Conservation (phyloP, 1,284 basidiomycete genomes). For the Erythrobasidium hasegawianum region DNA sequence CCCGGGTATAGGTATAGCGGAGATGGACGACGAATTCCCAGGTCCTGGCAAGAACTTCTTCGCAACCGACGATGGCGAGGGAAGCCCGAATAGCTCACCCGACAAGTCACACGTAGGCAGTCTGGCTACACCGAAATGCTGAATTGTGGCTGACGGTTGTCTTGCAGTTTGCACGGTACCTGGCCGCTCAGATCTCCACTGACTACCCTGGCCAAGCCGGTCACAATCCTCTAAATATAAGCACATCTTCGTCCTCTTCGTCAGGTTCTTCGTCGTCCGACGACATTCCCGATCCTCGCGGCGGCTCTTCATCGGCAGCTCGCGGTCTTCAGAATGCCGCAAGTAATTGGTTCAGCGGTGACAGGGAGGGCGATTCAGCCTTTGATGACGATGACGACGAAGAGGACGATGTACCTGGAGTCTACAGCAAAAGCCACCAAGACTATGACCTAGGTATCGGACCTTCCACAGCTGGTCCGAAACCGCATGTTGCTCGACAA, state of each 20-base stretch:
- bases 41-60: slow-evolving; percentile 8
- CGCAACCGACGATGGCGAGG: slow-evolving; percentile 1
- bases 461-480: slow-evolving; percentile 6
- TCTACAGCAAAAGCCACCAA: slow-evolving; percentile 14
- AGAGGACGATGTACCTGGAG: slow-evolving; percentile 14
- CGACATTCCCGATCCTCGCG: slow-evolving; percentile 20
- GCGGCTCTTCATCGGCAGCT: neutral
- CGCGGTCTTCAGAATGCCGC: slow-evolving; percentile 22
- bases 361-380: slow-evolving; percentile 31
- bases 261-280: slow-evolving; percentile 28
- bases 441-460: slow-evolving; percentile 29
- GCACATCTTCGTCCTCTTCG: slow-evolving; percentile 24
- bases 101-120: slow-evolving; percentile 35
- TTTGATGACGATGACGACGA: slow-evolving; percentile 34
- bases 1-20: slow-evolving; percentile 46
- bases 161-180: slow-evolving; percentile 60
- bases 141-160: neutral
- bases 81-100: slow-evolving; percentile 17
- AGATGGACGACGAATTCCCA: slow-evolving; percentile 46
- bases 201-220: slow-evolving; percentile 49
- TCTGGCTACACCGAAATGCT: neutral
- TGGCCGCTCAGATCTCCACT: slow-evolving; percentile 58
- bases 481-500: slow-evolving; percentile 5
- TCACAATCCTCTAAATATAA: slow-evolving; percentile 41
- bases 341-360: slow-evolving; percentile 29